A percentile compares a stretch with the other conserved stretches of the same genome.
Conservation (phyloP, 2,329 filamentous ascomycete genomes). For the Rhinocladiella similis region DNA sequence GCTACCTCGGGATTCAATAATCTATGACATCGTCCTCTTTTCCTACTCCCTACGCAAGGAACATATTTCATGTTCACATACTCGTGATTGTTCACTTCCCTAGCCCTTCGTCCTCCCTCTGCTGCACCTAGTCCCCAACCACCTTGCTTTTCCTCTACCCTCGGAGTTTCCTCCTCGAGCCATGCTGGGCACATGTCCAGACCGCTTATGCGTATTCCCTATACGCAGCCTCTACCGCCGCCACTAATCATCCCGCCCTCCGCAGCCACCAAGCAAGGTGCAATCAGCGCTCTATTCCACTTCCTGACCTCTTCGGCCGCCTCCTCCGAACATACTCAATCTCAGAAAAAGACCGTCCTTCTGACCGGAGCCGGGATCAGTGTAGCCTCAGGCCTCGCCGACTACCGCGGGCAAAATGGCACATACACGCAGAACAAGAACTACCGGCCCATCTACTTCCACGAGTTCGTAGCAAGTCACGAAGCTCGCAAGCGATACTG, state of each 20-base stretch:
- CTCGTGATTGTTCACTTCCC: no score
- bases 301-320: conserved; percentile 66
- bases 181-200: conserved; percentile 59
- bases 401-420: conserved; percentile 86
- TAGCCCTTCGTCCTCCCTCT: not conserved
- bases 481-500: conserved; percentile 90
- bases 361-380: conserved; percentile 87
- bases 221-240: conserved; percentile 76
- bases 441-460: conserved; percentile 88
- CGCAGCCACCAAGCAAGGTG: conserved; percentile 69
- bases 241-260: conserved; percentile 72
- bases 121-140: not conserved
- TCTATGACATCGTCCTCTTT: conserved; percentile 12
- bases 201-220: conserved; percentile 83
- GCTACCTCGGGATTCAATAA: not conserved
- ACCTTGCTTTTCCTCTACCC: not conserved
- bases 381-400: conserved; percentile 86
- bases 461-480: conserved; percentile 81
- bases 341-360: conserved; percentile 52
- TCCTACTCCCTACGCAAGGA: not conserved
- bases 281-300: conserved; percentile 71
- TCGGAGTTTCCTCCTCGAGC: conserved; percentile 7
- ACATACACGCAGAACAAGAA: conserved; percentile 90
- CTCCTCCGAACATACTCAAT: conserved; percentile 42
- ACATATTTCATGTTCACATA: no score